Evolutionary conservation across 1,284 basidiomycete species (phyloP).

Genomic region (Sporisorium iseilematis-ciliati): DNA sequence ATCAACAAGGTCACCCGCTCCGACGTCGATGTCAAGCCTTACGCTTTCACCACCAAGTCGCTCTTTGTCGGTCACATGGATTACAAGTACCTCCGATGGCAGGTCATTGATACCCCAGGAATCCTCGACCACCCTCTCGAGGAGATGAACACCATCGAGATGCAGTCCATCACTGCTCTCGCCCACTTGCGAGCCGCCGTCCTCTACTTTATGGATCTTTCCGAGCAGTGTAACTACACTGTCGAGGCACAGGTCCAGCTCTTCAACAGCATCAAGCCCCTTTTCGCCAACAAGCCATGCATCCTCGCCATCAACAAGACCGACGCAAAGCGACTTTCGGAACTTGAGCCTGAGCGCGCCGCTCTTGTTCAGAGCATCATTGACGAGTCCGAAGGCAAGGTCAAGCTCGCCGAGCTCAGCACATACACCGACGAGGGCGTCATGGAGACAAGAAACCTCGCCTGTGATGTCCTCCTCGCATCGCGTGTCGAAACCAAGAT

Average conservation of each 20-base stretch:
- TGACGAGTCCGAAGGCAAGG: conserved; percentile 62
- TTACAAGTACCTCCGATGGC: conserved; percentile 70
- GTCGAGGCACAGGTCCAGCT: conserved; percentile 69
- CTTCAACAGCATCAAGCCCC: conserved; percentile 69
- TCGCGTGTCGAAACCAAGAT: conserved; percentile 67
- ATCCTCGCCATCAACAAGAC: conserved; percentile 69
- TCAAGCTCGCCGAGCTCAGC: conserved; percentile 64
- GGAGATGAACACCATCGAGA: conserved; percentile 70
- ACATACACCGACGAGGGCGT: conserved; percentile 69
- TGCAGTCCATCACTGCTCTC: conserved; percentile 70
- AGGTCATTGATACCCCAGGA: conserved; percentile 69
- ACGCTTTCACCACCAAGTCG: conserved; percentile 70
- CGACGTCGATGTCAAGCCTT: conserved; percentile 69
- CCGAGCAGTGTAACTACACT: conserved; percentile 69
- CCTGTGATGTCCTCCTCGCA: conserved; percentile 66
- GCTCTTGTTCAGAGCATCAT: conserved; percentile 60
- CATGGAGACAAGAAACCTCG: conserved; percentile 66
- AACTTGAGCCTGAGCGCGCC: conserved; percentile 63
- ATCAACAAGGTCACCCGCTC: conserved; percentile 69
- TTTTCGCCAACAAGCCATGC: conserved; percentile 69
- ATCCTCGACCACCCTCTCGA: conserved; percentile 69
- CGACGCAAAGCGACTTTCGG: conserved; percentile 61
- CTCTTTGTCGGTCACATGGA: conserved; percentile 70
- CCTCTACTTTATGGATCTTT: conserved; percentile 70
- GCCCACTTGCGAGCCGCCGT: conserved; percentile 68